Evolutionary conservation across 805 yeast genomes (phyloP).

Genomic region (Candida rishiriensis): DNA sequence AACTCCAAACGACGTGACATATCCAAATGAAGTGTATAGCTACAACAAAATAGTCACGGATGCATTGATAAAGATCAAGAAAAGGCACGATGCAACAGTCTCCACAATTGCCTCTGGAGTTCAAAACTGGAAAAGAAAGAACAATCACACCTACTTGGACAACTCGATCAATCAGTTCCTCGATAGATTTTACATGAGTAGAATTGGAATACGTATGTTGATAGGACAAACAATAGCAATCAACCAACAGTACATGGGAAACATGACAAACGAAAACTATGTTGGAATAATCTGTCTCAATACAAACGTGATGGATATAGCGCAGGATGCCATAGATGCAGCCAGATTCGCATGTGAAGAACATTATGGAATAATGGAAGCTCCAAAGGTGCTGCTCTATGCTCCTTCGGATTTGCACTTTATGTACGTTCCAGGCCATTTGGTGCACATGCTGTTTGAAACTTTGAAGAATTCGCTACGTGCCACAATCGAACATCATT

Average conservation of each 20-base stretch:
- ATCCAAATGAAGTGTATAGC: constrained; percentile 71
- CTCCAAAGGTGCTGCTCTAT: constrained; percentile 76
- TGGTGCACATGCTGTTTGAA: constrained; percentile 87
- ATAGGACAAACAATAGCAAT: constrained; percentile 93
- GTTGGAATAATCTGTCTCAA: constrained; percentile 87
- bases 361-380: constrained; percentile 80
- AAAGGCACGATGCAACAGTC: constrained; percentile 88
- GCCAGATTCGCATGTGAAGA: constrained; percentile 90
- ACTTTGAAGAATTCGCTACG: constrained; percentile 80
- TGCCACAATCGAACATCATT: constrained; percentile 82
- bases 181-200: constrained; percentile 83
- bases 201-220: constrained; percentile 89
- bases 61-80: constrained; percentile 65
- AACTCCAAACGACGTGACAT: constrained; percentile 50
- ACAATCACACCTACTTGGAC: constrained; percentile 47
- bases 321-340: constrained; percentile 84
- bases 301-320: constrained; percentile 78
- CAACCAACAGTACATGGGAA: constrained; percentile 24
- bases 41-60: constrained; percentile 68
- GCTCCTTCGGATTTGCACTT: constrained; percentile 74
- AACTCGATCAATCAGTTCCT: constrained; percentile 73
- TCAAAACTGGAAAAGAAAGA: constrained; percentile 74
- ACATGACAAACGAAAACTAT: constrained; percentile 55
- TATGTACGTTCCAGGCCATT: constrained; percentile 91
- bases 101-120: constrained; percentile 91